These are phyloP conservation scores for Pistacia integerrima DNA, from an alignment of 345 rosid species.

Conservation along the genomic window DNA sequence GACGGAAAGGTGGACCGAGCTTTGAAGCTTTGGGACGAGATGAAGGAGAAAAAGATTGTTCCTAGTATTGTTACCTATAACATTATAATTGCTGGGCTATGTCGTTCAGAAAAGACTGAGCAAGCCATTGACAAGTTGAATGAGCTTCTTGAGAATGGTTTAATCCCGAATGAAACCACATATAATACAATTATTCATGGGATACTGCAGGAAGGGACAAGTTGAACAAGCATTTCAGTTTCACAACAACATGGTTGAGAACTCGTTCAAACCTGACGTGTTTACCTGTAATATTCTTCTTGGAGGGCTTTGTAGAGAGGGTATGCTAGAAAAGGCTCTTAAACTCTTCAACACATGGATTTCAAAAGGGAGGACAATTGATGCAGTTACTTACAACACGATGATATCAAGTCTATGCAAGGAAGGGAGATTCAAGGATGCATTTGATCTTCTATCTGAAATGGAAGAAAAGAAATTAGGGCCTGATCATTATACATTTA, in stretches of 20 bases:
- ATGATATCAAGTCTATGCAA: constrained; percentile 71
- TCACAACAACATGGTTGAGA: constrained; percentile 66
- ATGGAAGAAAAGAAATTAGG: constrained; percentile 63
- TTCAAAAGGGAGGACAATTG: constrained; percentile 55
- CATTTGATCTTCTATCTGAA: constrained; percentile 61
- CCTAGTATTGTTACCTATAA: constrained; percentile 73
- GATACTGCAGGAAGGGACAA: constrained; percentile 61
- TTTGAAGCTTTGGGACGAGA: constrained; percentile 75
- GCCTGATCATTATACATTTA: constrained; percentile 72
- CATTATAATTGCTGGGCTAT: constrained; percentile 66
- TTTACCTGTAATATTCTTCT: constrained; percentile 79
- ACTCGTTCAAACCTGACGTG: constrained; percentile 66
- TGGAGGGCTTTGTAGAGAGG: constrained; percentile 66
- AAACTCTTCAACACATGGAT: constrained; percentile 69
- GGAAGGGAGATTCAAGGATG: constrained; percentile 70
- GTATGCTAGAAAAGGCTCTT: constrained; percentile 82
- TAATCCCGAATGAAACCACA: constrained; percentile 66
- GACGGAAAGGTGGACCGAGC: constrained; percentile 50
- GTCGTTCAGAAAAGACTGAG: constrained; percentile 64
- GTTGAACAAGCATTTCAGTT: constrained; percentile 86
- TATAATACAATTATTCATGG: constrained; percentile 74
- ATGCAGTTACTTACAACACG: constrained; percentile 76
- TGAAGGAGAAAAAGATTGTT: constrained; percentile 64
- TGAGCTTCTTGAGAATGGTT: constrained; percentile 65
- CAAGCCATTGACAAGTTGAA: constrained; percentile 64